These are phyloP conservation scores for Waltiozyma sp. DNA, from an alignment of 1,139 yeast genomes.

Conservation along the genomic window DNA sequence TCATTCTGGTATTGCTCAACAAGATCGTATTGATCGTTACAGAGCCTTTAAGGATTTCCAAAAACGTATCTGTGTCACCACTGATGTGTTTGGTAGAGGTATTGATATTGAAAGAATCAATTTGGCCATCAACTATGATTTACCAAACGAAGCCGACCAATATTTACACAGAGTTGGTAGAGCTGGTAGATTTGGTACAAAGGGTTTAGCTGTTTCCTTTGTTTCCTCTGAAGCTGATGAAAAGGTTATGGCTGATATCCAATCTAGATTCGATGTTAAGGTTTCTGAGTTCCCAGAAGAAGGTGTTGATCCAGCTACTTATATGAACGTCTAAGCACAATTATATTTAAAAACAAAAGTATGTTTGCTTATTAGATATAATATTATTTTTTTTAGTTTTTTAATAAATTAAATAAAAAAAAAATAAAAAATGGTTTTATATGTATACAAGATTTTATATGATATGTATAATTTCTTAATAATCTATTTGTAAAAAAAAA, in stretches of 20 bases:
- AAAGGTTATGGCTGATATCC: slow-evolving; percentile 84
- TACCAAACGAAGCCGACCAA: slow-evolving; percentile 87
- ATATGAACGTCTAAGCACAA: slow-evolving; percentile 72
- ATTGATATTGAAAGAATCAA: slow-evolving; percentile 98
- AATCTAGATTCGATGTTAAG: slow-evolving; percentile 95
- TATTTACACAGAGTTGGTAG: slow-evolving; percentile 98
- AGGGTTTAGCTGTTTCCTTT: slow-evolving; percentile 91
- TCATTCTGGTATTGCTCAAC: slow-evolving; percentile 93
- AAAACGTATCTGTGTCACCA: slow-evolving; percentile 96
- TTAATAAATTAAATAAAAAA: no score
- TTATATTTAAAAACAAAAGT: not conserved
- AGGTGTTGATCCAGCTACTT: slow-evolving; percentile 95
- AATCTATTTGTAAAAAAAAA: no score
- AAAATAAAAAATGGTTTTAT: no score
- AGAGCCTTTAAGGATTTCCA: slow-evolving; percentile 95
- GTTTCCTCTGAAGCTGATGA: slow-evolving; percentile 82
- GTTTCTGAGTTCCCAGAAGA: slow-evolving; percentile 93
- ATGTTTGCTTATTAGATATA: not conserved
- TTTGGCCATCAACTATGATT: slow-evolving; percentile 93
- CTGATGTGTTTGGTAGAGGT: slow-evolving; percentile 99
- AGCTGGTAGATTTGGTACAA: slow-evolving; percentile 99
- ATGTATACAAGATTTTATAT: no score
- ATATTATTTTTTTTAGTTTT: no score
- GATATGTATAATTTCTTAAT: not conserved
- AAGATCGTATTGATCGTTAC: slow-evolving; percentile 95